Base-by-base conservation (phyloP, 73 alveolate species). In the Paramecium sonneborni region DNA sequence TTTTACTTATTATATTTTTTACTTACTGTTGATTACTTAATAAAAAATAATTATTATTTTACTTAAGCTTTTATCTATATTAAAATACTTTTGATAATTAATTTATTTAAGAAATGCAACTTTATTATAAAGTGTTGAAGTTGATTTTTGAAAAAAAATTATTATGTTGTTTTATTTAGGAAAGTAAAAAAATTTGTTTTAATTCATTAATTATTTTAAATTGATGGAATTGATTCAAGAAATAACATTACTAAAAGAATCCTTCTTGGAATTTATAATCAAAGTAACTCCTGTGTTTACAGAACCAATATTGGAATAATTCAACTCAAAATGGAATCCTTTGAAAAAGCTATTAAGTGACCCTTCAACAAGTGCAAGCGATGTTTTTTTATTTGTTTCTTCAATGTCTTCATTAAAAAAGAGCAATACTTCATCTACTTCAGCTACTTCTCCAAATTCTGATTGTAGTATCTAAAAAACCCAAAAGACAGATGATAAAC, bases 341-440 rank as follows among this genome's bases (percentile, higher is more conserved):
- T 5, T 72, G 21, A 72, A 72, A 72, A 38, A 72, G 11, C 32
- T 72, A 72, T 41, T 72, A 32, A 34, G 84, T 32, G 84, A 62
- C 24, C 84, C 57, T n/a, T 35, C 52, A 14, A 72, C 30, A 37
- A 72, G 35, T 35, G 58, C 86, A n/a, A 28, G 35, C 4, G 86
- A 72, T 10, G 57, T 38, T 15, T 72, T 35, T 62, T 12, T 35
- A 35, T 34, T 35, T 5, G 86, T 72, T 23, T 72, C 55, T 28
- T 72, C 86, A 9, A 72, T 72, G 86, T 35, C 58, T 21, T 32
- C 58, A 11, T 6, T 72, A 20, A 72, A 72, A 72, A 72, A 72
- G 44, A 72, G 86, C 86, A 72, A 34, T 72, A 18, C 86, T 35
- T 72, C 86, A 72, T 32, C 55, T 37, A 72, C 86, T 12, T 72